Evolutionary conservation across 495 filamentous ascomycete genomes (phyloP).

Genomic region (Penicillium cataractarum): DNA sequence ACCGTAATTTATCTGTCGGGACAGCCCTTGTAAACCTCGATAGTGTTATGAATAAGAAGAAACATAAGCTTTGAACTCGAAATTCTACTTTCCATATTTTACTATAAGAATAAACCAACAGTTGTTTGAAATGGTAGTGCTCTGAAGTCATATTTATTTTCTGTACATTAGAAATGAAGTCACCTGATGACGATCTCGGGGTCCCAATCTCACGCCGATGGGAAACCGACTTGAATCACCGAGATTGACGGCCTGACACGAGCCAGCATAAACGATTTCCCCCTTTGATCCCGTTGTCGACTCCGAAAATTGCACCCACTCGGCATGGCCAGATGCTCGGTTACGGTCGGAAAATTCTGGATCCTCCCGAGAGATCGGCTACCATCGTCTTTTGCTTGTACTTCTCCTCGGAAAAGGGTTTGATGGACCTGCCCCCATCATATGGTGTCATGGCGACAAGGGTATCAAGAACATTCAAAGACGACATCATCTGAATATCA

Average conservation of each 20-base stretch:
- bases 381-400: conserved; percentile 7
- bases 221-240: neutral
- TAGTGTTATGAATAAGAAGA: neutral
- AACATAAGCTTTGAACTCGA: neutral
- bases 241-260: neutral
- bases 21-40: conserved; percentile 33
- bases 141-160: too few relatives aligned
- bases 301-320: conserved; percentile 12
- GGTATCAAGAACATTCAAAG: neutral
- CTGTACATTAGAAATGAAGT: neutral
- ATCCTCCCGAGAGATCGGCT: conserved; percentile 16
- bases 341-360: conserved; percentile 37
- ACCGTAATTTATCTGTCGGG: conserved; percentile 58
- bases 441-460: conserved; percentile 8
- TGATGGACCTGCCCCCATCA: conserved; percentile 1
- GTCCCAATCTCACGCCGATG: conserved; percentile 7
- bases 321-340: conserved; percentile 20
- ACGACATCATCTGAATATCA: neutral
- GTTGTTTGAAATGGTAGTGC: neutral
- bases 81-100: neutral
- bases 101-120: too few relatives aligned
- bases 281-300: conserved; percentile 3
- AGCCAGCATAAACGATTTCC: neutral
- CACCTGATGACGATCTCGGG: conserved; percentile 1
- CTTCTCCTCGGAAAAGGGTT: conserved; percentile 29